Conservation (phyloP, 495 filamentous ascomycete genomes). For the Xylaria telfairii region DNA sequence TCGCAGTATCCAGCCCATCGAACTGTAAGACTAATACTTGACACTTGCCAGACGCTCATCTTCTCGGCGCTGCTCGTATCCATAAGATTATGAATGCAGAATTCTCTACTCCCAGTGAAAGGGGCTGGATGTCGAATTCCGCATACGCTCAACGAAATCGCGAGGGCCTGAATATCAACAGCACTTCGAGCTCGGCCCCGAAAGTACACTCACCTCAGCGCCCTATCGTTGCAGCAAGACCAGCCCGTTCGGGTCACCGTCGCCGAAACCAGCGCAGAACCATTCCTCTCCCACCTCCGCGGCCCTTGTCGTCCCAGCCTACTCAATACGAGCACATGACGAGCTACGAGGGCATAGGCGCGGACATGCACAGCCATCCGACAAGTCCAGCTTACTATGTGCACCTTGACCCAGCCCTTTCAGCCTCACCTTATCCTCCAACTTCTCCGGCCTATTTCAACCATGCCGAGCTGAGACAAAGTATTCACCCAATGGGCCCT, state of each 20-base stretch:
- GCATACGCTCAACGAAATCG: background rate
- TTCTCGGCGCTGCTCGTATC: background rate
- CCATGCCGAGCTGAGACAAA: background rate
- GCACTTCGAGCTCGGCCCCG: background rate
- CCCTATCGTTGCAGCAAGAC: background rate
- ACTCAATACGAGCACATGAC: background rate
- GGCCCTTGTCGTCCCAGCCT: background rate
- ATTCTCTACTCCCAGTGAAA: background rate
- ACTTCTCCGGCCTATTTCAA: background rate
- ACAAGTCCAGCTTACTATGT: background rate
- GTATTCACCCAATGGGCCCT: constrained; percentile 22
- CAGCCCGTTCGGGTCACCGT: background rate
- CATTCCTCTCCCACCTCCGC: background rate
- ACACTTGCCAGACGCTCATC: background rate
- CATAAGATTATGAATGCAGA: background rate
- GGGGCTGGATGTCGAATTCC: constrained; percentile 6
- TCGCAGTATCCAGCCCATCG: background rate
- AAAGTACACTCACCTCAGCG: no score
- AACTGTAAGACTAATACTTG: background rate
- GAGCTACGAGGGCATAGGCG: background rate
- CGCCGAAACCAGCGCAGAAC: background rate
- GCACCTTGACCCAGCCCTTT: background rate
- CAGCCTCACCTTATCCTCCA: background rate
- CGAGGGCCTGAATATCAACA: background rate
- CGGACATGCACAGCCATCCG: background rate